Evolutionary conservation across 495 filamentous ascomycete genomes (phyloP).

Genomic region (Hamigera avellanea): DNA sequence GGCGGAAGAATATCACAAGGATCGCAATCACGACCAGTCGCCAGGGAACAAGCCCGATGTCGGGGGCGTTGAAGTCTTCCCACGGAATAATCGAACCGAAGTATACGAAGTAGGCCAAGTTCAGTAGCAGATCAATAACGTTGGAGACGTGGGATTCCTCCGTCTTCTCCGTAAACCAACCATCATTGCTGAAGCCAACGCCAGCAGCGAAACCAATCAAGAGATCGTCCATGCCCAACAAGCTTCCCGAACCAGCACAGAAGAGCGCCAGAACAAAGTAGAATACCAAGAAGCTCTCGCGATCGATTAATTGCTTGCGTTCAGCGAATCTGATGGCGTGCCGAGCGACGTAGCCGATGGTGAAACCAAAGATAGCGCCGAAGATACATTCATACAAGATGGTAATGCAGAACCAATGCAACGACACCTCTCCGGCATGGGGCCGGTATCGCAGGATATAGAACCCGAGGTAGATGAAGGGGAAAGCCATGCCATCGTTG

Average conservation of each 20-base stretch:
- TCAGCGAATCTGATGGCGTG: conserved; percentile 89
- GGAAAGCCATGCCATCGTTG: conserved; percentile 99
- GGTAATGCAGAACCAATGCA: conserved; percentile 83
- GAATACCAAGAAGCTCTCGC: conserved; percentile 96
- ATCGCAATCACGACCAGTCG: conserved; percentile 78
- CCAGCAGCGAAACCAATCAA: conserved; percentile 91
- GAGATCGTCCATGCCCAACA: conserved; percentile 90
- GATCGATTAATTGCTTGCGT: conserved; percentile 73
- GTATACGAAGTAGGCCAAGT: conserved; percentile 96
- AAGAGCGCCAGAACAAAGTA: conserved; percentile 97
- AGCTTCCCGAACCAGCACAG: conserved; percentile 87
- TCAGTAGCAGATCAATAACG: conserved; percentile 95
- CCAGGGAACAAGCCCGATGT: conserved; percentile 72
- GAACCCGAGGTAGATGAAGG: conserved; percentile 86
- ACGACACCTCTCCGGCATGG: conserved; percentile 53
- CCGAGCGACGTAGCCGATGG: conserved; percentile 77
- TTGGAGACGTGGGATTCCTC: conserved; percentile 98
- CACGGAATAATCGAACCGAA: conserved; percentile 96
- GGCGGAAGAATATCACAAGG: conserved; percentile 88
- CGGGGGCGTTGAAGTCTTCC: conserved; percentile 65
- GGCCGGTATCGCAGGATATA: conserved; percentile 77
- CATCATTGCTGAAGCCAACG: conserved; percentile 97
- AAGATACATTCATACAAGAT: conserved; percentile 96
- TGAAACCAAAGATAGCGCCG: conserved; percentile 79
- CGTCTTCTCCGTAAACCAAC: conserved; percentile 97